phyloP scores from a whole-genome alignment of 192 early-diverging fungal species.

The Rhizophagus clarus region DNA sequence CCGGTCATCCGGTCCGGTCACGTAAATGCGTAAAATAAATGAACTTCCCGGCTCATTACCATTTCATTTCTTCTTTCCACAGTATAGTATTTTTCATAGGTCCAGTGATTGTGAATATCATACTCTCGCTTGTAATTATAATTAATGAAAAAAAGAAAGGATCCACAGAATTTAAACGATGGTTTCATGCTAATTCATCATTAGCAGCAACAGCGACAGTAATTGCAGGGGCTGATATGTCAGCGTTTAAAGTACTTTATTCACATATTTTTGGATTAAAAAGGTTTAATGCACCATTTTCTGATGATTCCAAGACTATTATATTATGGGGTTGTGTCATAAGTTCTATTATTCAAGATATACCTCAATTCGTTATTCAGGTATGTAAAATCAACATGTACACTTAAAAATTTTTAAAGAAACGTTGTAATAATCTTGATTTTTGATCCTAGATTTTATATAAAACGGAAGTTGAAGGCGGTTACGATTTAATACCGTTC shows the following conservation, averaged over 20 bases:
- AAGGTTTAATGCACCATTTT: neutral
- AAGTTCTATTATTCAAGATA: neutral
- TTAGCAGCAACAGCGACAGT: neutral
- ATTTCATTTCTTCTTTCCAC: neutral
- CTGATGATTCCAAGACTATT: neutral
- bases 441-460: neutral
- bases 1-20: too few relatives aligned
- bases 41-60: neutral
- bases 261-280: neutral
- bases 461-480: neutral
- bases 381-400: neutral
- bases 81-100: neutral
- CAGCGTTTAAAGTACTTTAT: neutral
- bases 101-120: neutral
- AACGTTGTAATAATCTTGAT: neutral
- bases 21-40: neutral
- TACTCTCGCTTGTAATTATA: neutral
- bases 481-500: neutral
- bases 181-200: neutral
- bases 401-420: neutral
- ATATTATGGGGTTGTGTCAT: neutral
- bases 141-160: neutral
- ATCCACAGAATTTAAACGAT: neutral
- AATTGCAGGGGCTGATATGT: neutral
- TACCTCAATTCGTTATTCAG: slow-evolving; percentile 22